Percentiles rank a stretch among this genome's conserved stretches.
Evolutionary conservation across 331 rosid genomes (phyloP).

Genomic region (Erythrophleum ivorense): DNA sequence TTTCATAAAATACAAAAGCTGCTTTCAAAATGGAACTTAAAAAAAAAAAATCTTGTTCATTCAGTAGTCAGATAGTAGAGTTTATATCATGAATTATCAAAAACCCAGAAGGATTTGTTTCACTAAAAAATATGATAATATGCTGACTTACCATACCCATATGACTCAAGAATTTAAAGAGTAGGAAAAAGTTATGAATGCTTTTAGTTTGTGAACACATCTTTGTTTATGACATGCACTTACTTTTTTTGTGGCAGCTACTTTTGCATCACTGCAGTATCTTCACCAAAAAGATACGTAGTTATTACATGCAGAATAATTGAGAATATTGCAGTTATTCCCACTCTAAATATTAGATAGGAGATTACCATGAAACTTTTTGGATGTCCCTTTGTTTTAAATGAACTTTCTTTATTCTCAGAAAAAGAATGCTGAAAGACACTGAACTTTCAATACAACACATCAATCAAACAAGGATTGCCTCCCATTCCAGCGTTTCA

Average conservation of each 20-base stretch:
- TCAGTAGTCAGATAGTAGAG: neutral
- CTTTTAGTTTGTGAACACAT: neutral
- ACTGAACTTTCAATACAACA: neutral
- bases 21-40: neutral
- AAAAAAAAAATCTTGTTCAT: neutral
- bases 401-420: constrained; percentile 4
- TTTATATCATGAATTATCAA: neutral
- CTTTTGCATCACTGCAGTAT: too few relatives aligned
- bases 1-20: neutral
- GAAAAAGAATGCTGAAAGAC: neutral
- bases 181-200: neutral
- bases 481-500: constrained; percentile 82
- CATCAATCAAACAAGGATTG: constrained; percentile 44
- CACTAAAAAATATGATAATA: neutral
- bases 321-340: neutral
- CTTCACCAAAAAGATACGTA: neutral
- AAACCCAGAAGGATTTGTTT: neutral
- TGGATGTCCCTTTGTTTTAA: neutral
- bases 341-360: neutral
- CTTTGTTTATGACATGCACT: neutral
- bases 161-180: neutral
- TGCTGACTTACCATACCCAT: neutral
- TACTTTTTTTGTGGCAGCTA: too few relatives aligned
- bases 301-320: neutral
- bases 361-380: neutral